Evolutionary conservation across 1,284 basidiomycete species (phyloP), one percentile per base, ranked within the genome.

Genomic region (Leccinum subfulvum): DNA sequence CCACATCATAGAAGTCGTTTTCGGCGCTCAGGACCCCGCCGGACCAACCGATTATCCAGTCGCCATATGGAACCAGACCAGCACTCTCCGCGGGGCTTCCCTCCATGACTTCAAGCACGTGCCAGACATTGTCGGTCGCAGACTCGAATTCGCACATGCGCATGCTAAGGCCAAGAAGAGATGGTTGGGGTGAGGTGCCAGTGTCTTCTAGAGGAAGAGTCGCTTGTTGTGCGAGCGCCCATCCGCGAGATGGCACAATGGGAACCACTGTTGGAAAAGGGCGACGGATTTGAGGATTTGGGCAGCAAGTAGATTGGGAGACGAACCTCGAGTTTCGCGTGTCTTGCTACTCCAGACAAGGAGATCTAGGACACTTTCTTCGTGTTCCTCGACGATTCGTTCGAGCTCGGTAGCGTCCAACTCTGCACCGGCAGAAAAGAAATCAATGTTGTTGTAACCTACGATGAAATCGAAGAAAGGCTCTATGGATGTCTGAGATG

Each of bases 401-500:
- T 93, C 92, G 14, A 96, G 80, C 65, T 89, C 87, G 2, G 83
- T 78, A n/a, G 86, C 88, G 68, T 93, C 89, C 53, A 94, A 83
- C 49, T 81, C 82, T 58, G 82, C 81, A 59, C 82, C 79, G 3
- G 81, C 77, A 8, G 84, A 79, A 54, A 85, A 77, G 1, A 84
- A 78, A 64, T 88, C 82, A 35, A 89, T 88, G 73, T 94, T 88
- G 47, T 77, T 76, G 63, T 95, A 91, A 16, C 96, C 97, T 49
- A 98, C 88, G 37, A 98, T 86, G 76, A 97, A 98, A 79, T 98
- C 97, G 73, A 99, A 99, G 79, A 95, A 97, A 0, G 96, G 93
- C 72, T 98, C 95, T 54, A 98, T 91, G 58, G 86, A 87, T 5
- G 92, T 92, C 61, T 88, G 82, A 9, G 92, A 91, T 1, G 93